Percentiles rank a stretch among this genome's conserved stretches.
These are phyloP conservation scores for Silene latifolia DNA, from an alignment of 148 eudicot species.

Conservation along the genomic window DNA sequence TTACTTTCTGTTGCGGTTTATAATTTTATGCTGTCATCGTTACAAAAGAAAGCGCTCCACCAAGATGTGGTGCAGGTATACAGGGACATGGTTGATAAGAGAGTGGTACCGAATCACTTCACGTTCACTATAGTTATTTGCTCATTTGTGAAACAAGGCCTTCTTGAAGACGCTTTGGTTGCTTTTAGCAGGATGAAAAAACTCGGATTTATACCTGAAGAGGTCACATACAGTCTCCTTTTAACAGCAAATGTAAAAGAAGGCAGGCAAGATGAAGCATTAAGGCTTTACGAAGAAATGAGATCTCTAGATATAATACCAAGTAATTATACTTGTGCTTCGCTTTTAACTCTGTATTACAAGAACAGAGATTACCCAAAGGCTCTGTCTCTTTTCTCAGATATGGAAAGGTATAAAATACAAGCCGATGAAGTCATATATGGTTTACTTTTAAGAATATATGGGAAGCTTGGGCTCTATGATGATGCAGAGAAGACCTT, in stretches of 20 bases:
- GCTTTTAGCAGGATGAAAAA: slow-evolving; percentile 64
- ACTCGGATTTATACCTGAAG: slow-evolving; percentile 72
- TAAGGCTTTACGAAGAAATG: slow-evolving; percentile 74
- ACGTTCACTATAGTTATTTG: slow-evolving; percentile 69
- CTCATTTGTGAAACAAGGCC: slow-evolving; percentile 70
- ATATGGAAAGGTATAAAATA: slow-evolving; percentile 68
- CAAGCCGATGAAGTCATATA: slow-evolving; percentile 78
- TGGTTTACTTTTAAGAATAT: slow-evolving; percentile 81
- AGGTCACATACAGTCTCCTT: slow-evolving; percentile 73
- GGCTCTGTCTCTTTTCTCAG: slow-evolving; percentile 75
- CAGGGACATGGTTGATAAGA: slow-evolving; percentile 51
- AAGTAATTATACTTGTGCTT: slow-evolving; percentile 85
- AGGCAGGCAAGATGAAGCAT: slow-evolving; percentile 46
- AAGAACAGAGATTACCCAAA: slow-evolving; percentile 70
- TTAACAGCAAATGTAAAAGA: slow-evolving; percentile 47
- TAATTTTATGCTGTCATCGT: slow-evolving; percentile 88
- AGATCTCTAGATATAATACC: slow-evolving; percentile 50
- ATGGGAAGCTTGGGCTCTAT: slow-evolving; percentile 84
- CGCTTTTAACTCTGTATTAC: slow-evolving; percentile 64
- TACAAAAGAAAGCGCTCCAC: slow-evolving; percentile 83
- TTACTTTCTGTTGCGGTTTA: slow-evolving; percentile 59
- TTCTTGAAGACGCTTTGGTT: slow-evolving; percentile 52
- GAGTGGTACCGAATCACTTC: slow-evolving; percentile 65
- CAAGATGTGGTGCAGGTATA: slow-evolving; percentile 50
- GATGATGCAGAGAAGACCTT: slow-evolving; percentile 83